Percentiles rank a stretch among this genome's conserved stretches.
Conservation (phyloP, 2,329 filamentous ascomycete genomes). For the Aureobasidium sp. region DNA sequence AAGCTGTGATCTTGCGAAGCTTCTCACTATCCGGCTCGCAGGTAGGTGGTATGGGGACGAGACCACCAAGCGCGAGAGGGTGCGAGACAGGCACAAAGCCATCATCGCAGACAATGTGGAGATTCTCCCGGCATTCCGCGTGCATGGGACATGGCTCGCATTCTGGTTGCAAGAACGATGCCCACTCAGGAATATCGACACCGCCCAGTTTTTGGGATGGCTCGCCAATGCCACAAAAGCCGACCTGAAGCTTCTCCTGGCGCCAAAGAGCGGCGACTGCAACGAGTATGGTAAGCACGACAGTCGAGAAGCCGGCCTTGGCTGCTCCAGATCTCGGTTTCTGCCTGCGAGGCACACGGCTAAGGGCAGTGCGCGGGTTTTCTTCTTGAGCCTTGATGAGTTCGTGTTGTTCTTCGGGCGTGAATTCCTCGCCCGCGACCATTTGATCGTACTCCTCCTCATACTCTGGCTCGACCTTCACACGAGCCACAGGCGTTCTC, state of each 20-base stretch:
- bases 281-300: constrained; percentile 61
- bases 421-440: constrained; percentile 84
- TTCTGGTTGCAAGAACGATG: constrained; percentile 61
- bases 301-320: constrained; percentile 59
- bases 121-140: constrained; percentile 75
- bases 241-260: constrained; percentile 91
- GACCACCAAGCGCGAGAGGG: constrained; percentile 69
- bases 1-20: constrained; percentile 72
- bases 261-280: constrained; percentile 77
- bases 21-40: constrained; percentile 95
- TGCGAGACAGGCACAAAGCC: constrained; percentile 83
- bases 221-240: constrained; percentile 78
- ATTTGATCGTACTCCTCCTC: constrained; percentile 31
- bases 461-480: constrained; percentile 20
- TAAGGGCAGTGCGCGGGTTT: background rate
- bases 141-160: constrained; percentile 89
- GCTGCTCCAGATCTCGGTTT: constrained; percentile 32
- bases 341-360: constrained; percentile 7
- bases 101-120: constrained; percentile 70
- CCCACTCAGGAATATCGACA: constrained; percentile 63
- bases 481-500: constrained; percentile 45
- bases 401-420: constrained; percentile 77
- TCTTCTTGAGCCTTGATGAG: constrained; percentile 46
- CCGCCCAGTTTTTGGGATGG: constrained; percentile 52
- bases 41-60: constrained; percentile 77